Evolutionary conservation across 331 rosid genomes (phyloP).

Genomic region (Erythrophleum ivorense): DNA sequence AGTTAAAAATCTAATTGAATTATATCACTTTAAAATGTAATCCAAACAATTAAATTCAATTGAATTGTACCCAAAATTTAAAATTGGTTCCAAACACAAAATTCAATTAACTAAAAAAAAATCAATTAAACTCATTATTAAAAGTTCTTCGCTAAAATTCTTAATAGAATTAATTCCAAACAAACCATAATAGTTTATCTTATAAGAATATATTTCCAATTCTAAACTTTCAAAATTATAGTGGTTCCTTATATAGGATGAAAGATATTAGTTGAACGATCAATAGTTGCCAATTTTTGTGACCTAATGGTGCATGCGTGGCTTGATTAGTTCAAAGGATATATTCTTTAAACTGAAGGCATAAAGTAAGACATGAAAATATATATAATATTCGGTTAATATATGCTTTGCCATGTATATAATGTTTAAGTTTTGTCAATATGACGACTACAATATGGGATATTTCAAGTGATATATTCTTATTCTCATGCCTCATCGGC

Average conservation of each 20-base stretch:
- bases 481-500: not conserved
- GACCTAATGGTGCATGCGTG: not conserved
- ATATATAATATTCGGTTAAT: slow-evolving; percentile 11
- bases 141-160: too few species aligned
- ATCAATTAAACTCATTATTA: not conserved
- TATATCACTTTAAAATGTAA: too few species aligned
- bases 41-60: not conserved
- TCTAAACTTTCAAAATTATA: too few species aligned
- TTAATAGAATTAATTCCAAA: too few species aligned
- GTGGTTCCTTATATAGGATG: not conserved
- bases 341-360: not conserved
- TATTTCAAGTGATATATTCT: not conserved
- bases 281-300: not conserved
- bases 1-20: too few species aligned
- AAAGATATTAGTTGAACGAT: not conserved
- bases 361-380: not conserved
- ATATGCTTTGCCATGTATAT: not conserved
- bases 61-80: not conserved
- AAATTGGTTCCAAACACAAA: not conserved
- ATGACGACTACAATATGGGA: slow-evolving; percentile 30
- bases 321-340: slow-evolving; percentile 6
- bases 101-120: too few species aligned
- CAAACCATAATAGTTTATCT: too few species aligned
- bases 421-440: slow-evolving; percentile 22
- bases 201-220: not conserved